A percentile compares a stretch with the other conserved stretches of the same genome.
Conservation (phyloP, 2,329 filamentous ascomycete genomes). For the Colletotrichum sojae region DNA sequence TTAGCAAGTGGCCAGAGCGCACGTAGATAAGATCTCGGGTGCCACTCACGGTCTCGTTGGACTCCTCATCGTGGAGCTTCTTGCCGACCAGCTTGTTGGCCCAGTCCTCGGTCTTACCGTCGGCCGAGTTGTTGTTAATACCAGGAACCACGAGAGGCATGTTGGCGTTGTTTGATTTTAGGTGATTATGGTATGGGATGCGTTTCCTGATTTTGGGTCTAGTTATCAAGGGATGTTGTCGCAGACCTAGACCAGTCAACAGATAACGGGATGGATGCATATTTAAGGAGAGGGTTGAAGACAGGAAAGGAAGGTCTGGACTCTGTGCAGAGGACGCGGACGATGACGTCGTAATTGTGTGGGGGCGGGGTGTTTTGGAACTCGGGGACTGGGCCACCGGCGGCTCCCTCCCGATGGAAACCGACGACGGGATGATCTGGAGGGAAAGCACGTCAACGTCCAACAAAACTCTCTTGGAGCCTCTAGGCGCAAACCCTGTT, state of each 20-base stretch:
- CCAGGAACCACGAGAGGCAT: constrained; percentile 78
- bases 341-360: constrained; percentile 38
- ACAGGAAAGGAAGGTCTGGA: constrained; percentile 20
- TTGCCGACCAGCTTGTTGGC: constrained; percentile 74
- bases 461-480: constrained; percentile 9
- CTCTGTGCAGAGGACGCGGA: constrained; percentile 1
- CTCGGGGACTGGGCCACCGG: constrained; percentile 12
- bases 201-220: not conserved
- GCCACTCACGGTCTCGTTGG: constrained; percentile 67
- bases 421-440: constrained; percentile 18
- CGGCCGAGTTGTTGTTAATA: constrained; percentile 62
- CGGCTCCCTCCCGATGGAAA: constrained; percentile 18
- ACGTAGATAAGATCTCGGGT: not conserved
- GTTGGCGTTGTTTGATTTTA: constrained; percentile 41
- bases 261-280: not conserved
- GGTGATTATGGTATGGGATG: no score
- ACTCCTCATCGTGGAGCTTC: constrained; percentile 67
- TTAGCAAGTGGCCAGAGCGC: not conserved
- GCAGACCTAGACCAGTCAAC: not conserved
- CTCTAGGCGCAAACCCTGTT: constrained; percentile 8
- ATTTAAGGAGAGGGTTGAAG: constrained; percentile 24
- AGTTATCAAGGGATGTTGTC: not conserved
- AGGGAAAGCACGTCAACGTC: constrained; percentile 4
- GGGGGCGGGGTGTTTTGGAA: constrained; percentile 29
- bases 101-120: constrained; percentile 70